These are phyloP conservation scores for Recurvomyces mirabilis DNA, from an alignment of 495 filamentous ascomycete genomes.

Conservation along the genomic window DNA sequence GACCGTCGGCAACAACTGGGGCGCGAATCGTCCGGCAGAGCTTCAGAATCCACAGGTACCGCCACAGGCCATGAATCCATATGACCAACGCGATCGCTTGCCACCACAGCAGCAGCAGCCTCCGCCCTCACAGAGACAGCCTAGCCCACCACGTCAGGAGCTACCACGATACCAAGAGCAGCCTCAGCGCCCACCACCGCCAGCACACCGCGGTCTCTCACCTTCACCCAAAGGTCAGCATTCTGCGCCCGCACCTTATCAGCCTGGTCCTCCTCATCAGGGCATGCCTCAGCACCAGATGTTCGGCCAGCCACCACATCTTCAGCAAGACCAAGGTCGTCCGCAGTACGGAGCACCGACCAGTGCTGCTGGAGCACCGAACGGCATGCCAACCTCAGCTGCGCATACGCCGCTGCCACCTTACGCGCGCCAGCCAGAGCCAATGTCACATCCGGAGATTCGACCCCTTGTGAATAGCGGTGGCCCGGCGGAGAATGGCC, in stretches of 20 bases:
- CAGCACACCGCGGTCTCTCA: conserved; percentile 36
- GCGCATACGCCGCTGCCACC: conserved; percentile 37
- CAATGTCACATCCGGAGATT: conserved; percentile 48
- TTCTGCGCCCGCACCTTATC: conserved; percentile 50
- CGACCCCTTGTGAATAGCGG: conserved; percentile 77
- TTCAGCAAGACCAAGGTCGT: conserved; percentile 14
- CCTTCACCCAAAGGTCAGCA: conserved; percentile 54
- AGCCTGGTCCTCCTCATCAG: conserved; percentile 48
- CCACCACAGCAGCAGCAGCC: conserved; percentile 42
- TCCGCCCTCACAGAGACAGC: conserved; percentile 47
- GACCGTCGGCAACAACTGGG: conserved; percentile 52
- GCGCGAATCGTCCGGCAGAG: conserved; percentile 62
- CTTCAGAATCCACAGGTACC: conserved; percentile 56
- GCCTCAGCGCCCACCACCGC: conserved; percentile 47
- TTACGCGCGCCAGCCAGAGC: conserved; percentile 40
- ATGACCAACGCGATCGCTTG: conserved; percentile 63
- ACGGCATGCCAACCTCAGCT: conserved; percentile 32
- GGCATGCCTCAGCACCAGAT: conserved; percentile 24
- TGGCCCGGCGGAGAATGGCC: conserved; percentile 70
- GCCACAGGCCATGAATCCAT: conserved; percentile 56
- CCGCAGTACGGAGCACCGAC: conserved; percentile 12
- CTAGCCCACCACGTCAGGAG: conserved; percentile 46
- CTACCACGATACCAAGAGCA: conserved; percentile 53
- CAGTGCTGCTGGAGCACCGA: conserved; percentile 42
- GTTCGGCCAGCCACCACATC: conserved; percentile 6